Evolutionary conservation across 768 basidiomycete species (phyloP), one percentile per base, ranked within the genome.

Genomic region (Grammothele lineata): DNA sequence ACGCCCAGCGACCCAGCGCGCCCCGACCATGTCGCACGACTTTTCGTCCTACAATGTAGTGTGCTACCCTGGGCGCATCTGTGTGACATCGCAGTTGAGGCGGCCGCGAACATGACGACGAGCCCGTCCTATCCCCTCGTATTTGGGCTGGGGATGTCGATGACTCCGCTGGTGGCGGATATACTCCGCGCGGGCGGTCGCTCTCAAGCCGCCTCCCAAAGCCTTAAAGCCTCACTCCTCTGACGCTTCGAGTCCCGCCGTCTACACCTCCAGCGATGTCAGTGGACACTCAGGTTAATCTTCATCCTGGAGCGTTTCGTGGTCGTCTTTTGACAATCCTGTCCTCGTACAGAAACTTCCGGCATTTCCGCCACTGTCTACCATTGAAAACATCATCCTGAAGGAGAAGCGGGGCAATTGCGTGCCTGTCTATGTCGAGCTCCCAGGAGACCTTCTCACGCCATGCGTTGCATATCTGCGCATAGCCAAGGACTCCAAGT

Each of bases 391-490:
- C 54, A 76, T 93, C 50, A 82, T 94, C 47, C 70, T 87, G 42
- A 75, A 80, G 36, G 86, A 92, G 64, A 88, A 91, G 66, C 75
- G 71, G 47, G 93, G 93, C 62, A 98, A 98, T 62, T 90, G 91
- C 60, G 80, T 97, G 27, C 95, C 95, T 18, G 78, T 99, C 55
- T 98, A 81, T 67, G 80, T 95, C 44, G 85, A 94, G 59, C 76
- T 99, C 3, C 93, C 95, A 19, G 94, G 92, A 37, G 96, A 99
- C 63, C 81, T 98, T 52, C 78, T 98, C 52, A 99, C 96, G 21
- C 96, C 96, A 66, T 93, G 92, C 62, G 87, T 92, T 71, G 94
- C 96, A 6, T 99, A 97, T 66, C 81, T 99, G 39, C 83, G 92
- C 47, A 77, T 98, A 51, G 83, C 94, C 11, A 86, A 93, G 59